phyloP scores from a whole-genome alignment of 2,329 filamentous ascomycete genomes.

The Penicillium sp. region DNA sequence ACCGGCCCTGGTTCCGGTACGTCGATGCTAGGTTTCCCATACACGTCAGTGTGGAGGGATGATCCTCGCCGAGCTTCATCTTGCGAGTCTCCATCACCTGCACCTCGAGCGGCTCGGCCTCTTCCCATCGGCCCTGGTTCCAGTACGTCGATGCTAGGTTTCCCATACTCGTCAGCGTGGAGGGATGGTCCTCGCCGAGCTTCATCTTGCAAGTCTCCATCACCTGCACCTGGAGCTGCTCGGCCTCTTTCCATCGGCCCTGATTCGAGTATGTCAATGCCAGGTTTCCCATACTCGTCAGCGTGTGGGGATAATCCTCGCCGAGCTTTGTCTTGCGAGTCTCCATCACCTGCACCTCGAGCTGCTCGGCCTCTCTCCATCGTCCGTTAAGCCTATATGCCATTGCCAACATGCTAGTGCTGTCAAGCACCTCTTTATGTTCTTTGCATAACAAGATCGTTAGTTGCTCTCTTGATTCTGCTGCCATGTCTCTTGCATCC shows the following conservation, averaged over 20 bases:
- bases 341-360: neutral
- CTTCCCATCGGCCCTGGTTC: neutral
- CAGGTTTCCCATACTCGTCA: neutral
- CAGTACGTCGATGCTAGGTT: neutral
- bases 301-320: neutral
- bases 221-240: neutral
- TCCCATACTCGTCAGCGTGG: too few species aligned
- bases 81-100: neutral
- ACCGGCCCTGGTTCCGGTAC: neutral
- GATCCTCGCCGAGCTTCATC: neutral
- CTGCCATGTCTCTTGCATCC: neutral
- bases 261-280: neutral
- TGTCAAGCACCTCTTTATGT: neutral
- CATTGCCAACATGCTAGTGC: neutral
- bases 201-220: neutral
- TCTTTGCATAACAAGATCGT: neutral
- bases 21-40: neutral
- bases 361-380: neutral
- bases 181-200: neutral
- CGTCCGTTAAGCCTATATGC: neutral
- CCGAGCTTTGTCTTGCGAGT: neutral
- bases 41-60: neutral
- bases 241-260: neutral
- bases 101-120: neutral
- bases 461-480: neutral